These are phyloP conservation scores for Didymella exigua DNA, from an alignment of 2,329 filamentous ascomycete species.

Conservation along the genomic window DNA sequence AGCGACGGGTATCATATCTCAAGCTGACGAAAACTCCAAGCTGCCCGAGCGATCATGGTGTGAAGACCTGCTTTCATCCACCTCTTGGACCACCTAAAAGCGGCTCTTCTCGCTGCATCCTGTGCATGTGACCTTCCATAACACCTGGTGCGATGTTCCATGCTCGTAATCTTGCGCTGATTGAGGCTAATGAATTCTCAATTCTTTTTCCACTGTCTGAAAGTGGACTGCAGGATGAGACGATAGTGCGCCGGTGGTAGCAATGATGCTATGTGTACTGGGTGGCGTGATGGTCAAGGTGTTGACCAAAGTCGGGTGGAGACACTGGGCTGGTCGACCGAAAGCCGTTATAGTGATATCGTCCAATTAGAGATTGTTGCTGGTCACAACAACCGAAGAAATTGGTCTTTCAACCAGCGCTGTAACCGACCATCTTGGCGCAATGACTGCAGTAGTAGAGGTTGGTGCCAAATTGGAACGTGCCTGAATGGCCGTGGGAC, in stretches of 20 bases:
- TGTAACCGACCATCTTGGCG: slow-evolving; percentile 48
- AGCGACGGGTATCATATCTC: slow-evolving; percentile 15
- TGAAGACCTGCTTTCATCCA: slow-evolving; percentile 8
- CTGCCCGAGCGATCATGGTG: not conserved
- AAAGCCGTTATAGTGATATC: not conserved
- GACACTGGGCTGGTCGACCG: not conserved
- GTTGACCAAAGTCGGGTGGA: not conserved
- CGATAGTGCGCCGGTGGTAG: slow-evolving; percentile 6
- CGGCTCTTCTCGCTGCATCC: not conserved
- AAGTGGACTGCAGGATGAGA: not conserved
- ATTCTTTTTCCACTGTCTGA: not conserved
- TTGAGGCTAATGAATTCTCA: not conserved
- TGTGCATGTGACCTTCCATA: not conserved
- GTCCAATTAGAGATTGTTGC: not conserved
- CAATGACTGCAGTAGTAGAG: slow-evolving; percentile 51
- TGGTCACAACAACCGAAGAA: not conserved
- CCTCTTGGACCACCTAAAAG: not conserved
- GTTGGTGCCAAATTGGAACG: slow-evolving; percentile 49
- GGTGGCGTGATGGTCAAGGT: not conserved
- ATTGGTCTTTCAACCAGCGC: slow-evolving; percentile 34
- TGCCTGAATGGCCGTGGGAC: slow-evolving; percentile 29
- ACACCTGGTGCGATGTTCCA: not conserved
- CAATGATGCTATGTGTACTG: slow-evolving; percentile 10
- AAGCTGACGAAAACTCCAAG: slow-evolving; percentile 1
- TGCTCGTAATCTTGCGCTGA: not conserved